Conservation (phyloP, 768 basidiomycete species). For the Collybia nuda region DNA sequence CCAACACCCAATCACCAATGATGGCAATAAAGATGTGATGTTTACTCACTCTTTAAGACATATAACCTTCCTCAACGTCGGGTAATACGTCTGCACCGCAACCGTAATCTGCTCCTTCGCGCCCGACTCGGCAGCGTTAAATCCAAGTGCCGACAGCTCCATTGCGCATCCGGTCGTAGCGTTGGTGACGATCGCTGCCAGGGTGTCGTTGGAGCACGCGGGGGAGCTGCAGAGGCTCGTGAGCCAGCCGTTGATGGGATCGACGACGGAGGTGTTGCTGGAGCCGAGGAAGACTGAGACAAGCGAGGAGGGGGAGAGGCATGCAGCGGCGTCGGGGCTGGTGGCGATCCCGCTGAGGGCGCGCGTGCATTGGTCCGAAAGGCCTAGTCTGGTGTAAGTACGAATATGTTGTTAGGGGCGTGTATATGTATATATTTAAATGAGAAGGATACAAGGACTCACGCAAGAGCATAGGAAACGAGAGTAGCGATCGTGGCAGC, state of each 20-base stretch:
- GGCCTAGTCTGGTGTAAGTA: background rate
- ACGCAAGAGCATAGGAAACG: conserved; percentile 13
- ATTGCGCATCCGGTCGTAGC: conserved; percentile 46
- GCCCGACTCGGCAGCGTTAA: conserved; percentile 13
- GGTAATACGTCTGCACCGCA: conserved; percentile 54
- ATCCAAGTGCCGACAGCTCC: conserved; percentile 32
- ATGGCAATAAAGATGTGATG: too few relatives aligned
- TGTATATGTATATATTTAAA: too few relatives aligned
- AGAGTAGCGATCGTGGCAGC: conserved; percentile 14
- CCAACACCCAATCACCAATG: background rate
- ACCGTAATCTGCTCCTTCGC: conserved; percentile 21
- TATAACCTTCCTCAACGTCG: conserved; percentile 49
- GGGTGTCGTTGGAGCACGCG: conserved; percentile 59
- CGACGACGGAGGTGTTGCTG: conserved; percentile 38
- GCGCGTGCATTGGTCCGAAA: conserved; percentile 49
- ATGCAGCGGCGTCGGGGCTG: conserved; percentile 42
- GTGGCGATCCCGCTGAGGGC: conserved; percentile 45
- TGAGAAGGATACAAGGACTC: conserved; percentile 1
- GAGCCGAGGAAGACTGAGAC: conserved; percentile 33
- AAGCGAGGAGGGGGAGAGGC: conserved; percentile 49
- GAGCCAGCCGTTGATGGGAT: conserved; percentile 60
- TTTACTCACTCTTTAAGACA: conserved; percentile 72
- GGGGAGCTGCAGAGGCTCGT: conserved; percentile 48
- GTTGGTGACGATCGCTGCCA: conserved; percentile 53
- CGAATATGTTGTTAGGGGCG: conserved; percentile 8